Conservation (phyloP, 1,284 basidiomycete species). For the Sutorius eximius region DNA sequence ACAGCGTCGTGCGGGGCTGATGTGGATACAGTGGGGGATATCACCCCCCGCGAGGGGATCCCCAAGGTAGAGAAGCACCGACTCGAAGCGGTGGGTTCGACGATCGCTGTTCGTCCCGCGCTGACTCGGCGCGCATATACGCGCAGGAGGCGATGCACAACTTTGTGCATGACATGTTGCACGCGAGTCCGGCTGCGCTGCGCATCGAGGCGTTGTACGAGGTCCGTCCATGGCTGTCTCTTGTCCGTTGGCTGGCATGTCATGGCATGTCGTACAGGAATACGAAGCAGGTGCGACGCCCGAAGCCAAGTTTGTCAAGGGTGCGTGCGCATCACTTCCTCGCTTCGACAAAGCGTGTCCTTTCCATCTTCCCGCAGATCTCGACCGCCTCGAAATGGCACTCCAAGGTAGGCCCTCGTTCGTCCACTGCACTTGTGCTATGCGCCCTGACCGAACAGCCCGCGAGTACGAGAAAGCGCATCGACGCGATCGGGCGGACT, state of each 20-base stretch:
- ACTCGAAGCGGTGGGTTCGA: constrained; percentile 59
- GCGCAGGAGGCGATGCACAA: constrained; percentile 85
- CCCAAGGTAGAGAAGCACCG: constrained; percentile 77
- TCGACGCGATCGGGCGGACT: constrained; percentile 38
- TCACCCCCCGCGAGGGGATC: constrained; percentile 88
- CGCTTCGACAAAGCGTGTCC: too few relatives aligned
- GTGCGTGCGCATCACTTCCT: constrained; percentile 35
- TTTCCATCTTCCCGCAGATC: constrained; percentile 47
- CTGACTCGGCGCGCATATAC: not conserved
- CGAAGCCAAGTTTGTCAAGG: constrained; percentile 93
- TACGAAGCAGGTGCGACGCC: constrained; percentile 83
- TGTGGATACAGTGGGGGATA: constrained; percentile 76
- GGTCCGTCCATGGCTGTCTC: constrained; percentile 42
- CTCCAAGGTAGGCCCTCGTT: constrained; percentile 57
- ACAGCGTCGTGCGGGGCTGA: constrained; percentile 51
- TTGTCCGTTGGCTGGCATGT: not conserved
- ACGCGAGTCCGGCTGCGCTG: constrained; percentile 74
- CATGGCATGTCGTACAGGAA: constrained; percentile 52
- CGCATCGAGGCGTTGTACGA: constrained; percentile 81
- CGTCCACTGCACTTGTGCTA: too few relatives aligned
- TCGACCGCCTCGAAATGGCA: constrained; percentile 93
- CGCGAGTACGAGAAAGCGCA: constrained; percentile 69
- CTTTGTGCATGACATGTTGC: constrained; percentile 88
- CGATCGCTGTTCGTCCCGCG: too few relatives aligned
- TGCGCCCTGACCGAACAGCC: constrained; percentile 41